Conservation (phyloP, 768 basidiomycete genomes). For the Rhodotorula diobovata region DNA sequence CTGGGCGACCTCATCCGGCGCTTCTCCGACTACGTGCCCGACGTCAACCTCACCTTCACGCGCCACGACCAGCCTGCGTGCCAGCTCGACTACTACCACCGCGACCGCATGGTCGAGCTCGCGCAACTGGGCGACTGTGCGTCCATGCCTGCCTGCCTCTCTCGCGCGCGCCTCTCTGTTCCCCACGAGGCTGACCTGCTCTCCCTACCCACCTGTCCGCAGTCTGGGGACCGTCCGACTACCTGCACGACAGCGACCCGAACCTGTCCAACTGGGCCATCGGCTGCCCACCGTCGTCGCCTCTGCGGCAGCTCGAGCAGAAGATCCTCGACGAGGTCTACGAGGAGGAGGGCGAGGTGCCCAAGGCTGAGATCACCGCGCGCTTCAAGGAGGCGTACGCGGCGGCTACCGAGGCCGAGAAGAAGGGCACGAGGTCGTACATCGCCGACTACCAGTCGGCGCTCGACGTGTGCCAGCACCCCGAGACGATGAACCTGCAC, state of each 20-base stretch:
- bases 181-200: background rate
- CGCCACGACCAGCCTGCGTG: slow-evolving; percentile 43
- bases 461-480: slow-evolving; percentile 49
- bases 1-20: slow-evolving; percentile 39
- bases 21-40: slow-evolving; percentile 36
- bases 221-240: slow-evolving; percentile 42
- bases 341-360: slow-evolving; percentile 1
- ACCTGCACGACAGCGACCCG: slow-evolving; percentile 20
- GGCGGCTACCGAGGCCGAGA: slow-evolving; percentile 5
- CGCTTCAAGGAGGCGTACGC: slow-evolving; percentile 20
- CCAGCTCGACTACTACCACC: slow-evolving; percentile 40
- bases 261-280: slow-evolving; percentile 43
- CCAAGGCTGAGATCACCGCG: slow-evolving; percentile 16
- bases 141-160: background rate
- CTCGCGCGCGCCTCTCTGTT: background rate
- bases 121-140: slow-evolving; percentile 41
- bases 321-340: slow-evolving; percentile 14
- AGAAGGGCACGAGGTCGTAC: slow-evolving; percentile 42
- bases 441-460: slow-evolving; percentile 44
- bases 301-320: slow-evolving; percentile 38
- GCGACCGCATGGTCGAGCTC: slow-evolving; percentile 41
- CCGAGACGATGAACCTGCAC: slow-evolving; percentile 47
- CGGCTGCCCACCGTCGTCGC: slow-evolving; percentile 43
- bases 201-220: background rate
- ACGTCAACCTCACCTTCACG: slow-evolving; percentile 43